phyloP scores from a whole-genome alignment of 2,329 filamentous ascomycete species.

The Sarocladium strictum region DNA sequence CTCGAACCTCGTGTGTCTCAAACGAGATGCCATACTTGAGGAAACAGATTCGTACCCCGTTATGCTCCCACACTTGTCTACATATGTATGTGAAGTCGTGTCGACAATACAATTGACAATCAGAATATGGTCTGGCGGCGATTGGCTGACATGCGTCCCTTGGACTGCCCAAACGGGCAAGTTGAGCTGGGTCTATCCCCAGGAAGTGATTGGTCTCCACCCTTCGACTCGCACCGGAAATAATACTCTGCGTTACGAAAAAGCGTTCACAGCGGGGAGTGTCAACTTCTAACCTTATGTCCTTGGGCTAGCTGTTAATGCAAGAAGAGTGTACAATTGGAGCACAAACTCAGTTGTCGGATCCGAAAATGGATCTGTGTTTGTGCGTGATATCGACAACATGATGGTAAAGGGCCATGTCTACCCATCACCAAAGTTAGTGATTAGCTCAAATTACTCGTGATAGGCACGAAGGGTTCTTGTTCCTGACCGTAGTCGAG shows the following conservation, averaged over 20 bases:
- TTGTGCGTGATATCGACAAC: slow-evolving; percentile 84
- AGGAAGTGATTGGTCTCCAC: not conserved
- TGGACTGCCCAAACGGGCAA: slow-evolving; percentile 5
- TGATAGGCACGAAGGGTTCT: too few relatives aligned
- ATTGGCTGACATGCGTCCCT: slow-evolving; percentile 3
- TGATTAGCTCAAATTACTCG: too few relatives aligned
- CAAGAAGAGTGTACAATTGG: too few relatives aligned
- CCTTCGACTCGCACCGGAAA: not conserved
- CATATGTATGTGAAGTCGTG: not conserved
- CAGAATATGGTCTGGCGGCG: not conserved
- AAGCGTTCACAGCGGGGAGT: too few relatives aligned
- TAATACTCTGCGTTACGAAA: not conserved
- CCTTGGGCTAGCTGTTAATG: too few relatives aligned
- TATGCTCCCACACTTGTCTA: not conserved
- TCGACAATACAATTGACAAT: not conserved
- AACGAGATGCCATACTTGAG: not conserved
- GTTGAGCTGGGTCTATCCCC: not conserved
- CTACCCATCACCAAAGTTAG: too few relatives aligned
- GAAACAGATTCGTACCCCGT: not conserved
- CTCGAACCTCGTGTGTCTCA: not conserved
- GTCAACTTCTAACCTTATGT: too few relatives aligned
- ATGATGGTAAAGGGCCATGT: slow-evolving; percentile 68
- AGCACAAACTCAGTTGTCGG: not conserved
- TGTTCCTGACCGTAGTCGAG: too few relatives aligned
- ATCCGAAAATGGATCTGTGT: slow-evolving; percentile 66